Base-by-base conservation (phyloP, 768 basidiomycete genomes). In the Lactifluus rugatus region DNA sequence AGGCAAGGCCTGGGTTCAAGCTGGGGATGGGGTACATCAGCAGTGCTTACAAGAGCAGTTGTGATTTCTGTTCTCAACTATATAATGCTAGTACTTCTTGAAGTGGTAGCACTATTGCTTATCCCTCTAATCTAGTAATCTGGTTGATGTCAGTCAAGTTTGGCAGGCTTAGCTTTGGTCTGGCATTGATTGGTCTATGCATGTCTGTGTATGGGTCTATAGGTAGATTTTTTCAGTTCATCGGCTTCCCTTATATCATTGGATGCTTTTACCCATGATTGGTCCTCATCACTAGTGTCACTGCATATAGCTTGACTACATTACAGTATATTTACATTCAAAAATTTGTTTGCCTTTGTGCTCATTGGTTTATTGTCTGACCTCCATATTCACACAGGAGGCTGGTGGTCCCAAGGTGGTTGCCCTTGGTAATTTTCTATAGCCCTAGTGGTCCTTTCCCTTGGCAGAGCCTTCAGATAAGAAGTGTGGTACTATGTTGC, bases 81-180 rank as follows among this genome's bases (percentile, higher is more conserved):
- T 61, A 70, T 67, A 36, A 61, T 65, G 5, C 67, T 80, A 13
- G 70, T 70, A 8, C 72, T 82, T 14, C 62, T 75, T 6, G 76
- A 78, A 31, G 73, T 75, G 23, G 66, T 69, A 5, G 52, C 72
- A 48, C 37, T 64, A 16, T 73, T 72, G 14, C 68, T 82, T 11
- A 36, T 71, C 1, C 79, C 81, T 2, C 65, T 81, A 28, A 76
- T 80, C 66, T 73, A 72, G 52, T 81, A 28, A 76, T 80, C 66
- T 73, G 72, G 52, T 69, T 75, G 25, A 73, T 75, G 13, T 74
- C 81, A 0, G 65, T 75, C 19, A 65, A 65, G 32, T 67, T 74
- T 8, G 76, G 77, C 1, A 76, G 76, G 7, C 70, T 76, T 4
- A 68, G 69, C 9, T 58, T 72, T 36, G 63, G 68, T 1, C 72